A percentile compares a stretch with the other conserved stretches of the same genome.
phyloP scores from a whole-genome alignment of 2,329 filamentous ascomycete species.

The Nakataea oryzae region DNA sequence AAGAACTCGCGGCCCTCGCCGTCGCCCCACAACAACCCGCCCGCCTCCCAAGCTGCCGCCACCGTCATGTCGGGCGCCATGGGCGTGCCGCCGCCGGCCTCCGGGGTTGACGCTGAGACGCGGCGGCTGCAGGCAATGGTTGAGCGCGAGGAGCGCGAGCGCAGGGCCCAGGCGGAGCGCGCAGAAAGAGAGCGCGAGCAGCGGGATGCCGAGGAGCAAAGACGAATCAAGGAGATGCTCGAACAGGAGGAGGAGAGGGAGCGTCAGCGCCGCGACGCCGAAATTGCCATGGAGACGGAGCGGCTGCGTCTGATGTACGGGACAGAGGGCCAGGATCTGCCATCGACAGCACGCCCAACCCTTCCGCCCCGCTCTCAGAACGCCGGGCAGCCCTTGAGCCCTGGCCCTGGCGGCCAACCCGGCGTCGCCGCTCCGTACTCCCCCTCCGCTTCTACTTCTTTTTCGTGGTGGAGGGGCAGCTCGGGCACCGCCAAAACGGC shows the following conservation, averaged over 20 bases:
- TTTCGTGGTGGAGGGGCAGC: slow-evolving; percentile 19
- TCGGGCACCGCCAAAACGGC: slow-evolving; percentile 7
- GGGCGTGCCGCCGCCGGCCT: slow-evolving; percentile 18
- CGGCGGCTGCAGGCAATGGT: slow-evolving; percentile 53
- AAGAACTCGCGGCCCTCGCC: slow-evolving; percentile 30
- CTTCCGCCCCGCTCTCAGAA: slow-evolving; percentile 10
- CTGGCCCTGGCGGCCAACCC: slow-evolving; percentile 22
- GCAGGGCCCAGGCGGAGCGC: neutral
- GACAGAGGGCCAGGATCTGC: slow-evolving; percentile 34
- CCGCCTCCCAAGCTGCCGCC: slow-evolving; percentile 6
- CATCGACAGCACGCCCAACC: slow-evolving; percentile 12
- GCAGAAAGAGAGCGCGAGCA: slow-evolving; percentile 23
- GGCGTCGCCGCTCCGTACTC: neutral
- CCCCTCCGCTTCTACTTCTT: slow-evolving; percentile 10
- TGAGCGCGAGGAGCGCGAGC: slow-evolving; percentile 43
- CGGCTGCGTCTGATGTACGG: slow-evolving; percentile 62
- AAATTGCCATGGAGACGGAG: slow-evolving; percentile 73
- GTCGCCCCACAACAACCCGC: neutral
- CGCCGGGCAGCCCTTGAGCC: slow-evolving; percentile 37
- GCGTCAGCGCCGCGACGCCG: slow-evolving; percentile 40
- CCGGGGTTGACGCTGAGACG: slow-evolving; percentile 63
- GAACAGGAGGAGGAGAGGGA: slow-evolving; percentile 53
- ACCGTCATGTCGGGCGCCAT: slow-evolving; percentile 28
- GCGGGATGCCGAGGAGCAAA: slow-evolving; percentile 43
- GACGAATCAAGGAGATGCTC: slow-evolving; percentile 53